phyloP scores from a whole-genome alignment of 805 yeast species.

The Sungouiella blattae region DNA sequence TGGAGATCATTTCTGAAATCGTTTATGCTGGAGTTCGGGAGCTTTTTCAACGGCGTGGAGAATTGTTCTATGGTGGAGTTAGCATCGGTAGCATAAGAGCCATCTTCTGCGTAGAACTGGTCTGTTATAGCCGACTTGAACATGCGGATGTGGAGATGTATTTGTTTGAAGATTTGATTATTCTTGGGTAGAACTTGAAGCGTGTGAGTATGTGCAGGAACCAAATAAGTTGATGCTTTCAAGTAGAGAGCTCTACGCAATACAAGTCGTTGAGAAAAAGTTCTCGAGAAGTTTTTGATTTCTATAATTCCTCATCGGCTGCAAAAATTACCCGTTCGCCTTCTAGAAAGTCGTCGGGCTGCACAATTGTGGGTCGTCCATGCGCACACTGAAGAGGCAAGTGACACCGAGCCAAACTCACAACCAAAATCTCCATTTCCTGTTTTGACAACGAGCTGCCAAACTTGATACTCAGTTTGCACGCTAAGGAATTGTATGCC shows the following conservation, averaged over 20 bases:
- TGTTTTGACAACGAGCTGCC: constrained; percentile 47
- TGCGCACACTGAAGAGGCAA: constrained; percentile 82
- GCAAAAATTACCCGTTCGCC: constrained; percentile 1
- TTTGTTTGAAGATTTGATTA: constrained; percentile 1
- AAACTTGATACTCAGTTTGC: constrained; percentile 68
- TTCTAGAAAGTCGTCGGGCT: too few species aligned
- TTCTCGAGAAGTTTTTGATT: too few species aligned
- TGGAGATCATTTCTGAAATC: constrained; percentile 7
- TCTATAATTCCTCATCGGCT: constrained; percentile 5
- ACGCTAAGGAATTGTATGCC: constrained; percentile 56
- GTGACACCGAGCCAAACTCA: constrained; percentile 43
- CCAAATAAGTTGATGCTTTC: too few species aligned
- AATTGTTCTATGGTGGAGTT: constrained; percentile 4
- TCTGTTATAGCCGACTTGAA: constrained; percentile 3
- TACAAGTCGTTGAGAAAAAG: too few species aligned
- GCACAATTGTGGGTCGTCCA: constrained; percentile 73
- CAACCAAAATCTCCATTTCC: constrained; percentile 46
- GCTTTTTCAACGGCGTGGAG: constrained; percentile 11
- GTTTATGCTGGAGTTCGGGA: constrained; percentile 10
- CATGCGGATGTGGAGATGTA: constrained; percentile 3
- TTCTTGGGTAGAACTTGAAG: too few species aligned
- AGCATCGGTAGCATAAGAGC: constrained; percentile 1
- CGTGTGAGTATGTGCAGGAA: too few species aligned
- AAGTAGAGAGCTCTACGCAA: too few species aligned
- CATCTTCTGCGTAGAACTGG: constrained; percentile 8